A percentile compares a stretch with the other conserved stretches of the same genome.
Evolutionary conservation across 2,329 filamentous ascomycete species (phyloP).

Genomic region (Sarocladium kiliense): DNA sequence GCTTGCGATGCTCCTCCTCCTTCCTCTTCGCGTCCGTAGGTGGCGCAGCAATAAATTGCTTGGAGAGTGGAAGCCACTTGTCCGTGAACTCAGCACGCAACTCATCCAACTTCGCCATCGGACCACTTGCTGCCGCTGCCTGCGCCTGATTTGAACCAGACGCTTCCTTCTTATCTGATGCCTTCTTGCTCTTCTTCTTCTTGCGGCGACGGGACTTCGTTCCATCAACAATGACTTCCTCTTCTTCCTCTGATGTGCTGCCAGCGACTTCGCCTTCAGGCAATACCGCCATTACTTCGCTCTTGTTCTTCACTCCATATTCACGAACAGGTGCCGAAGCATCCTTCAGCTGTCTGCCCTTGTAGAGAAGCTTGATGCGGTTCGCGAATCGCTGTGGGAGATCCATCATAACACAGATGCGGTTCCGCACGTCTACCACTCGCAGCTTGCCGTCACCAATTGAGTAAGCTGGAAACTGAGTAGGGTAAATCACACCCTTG

Average conservation of each 20-base stretch:
- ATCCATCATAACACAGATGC: slow-evolving; percentile 62
- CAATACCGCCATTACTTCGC: slow-evolving; percentile 50
- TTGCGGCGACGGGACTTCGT: slow-evolving; percentile 9
- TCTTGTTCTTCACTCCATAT: slow-evolving; percentile 57
- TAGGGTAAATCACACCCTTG: slow-evolving; percentile 59
- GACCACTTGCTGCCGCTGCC: not conserved
- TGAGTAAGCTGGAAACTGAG: slow-evolving; percentile 69
- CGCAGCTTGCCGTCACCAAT: slow-evolving; percentile 69
- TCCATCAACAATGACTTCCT: slow-evolving; percentile 38
- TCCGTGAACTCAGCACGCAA: slow-evolving; percentile 59
- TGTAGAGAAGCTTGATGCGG: slow-evolving; percentile 66
- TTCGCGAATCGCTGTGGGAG: slow-evolving; percentile 46
- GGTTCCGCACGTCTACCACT: slow-evolving; percentile 60
- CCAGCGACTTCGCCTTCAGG: slow-evolving; percentile 30
- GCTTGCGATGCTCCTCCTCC: slow-evolving; percentile 67
- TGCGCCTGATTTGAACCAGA: slow-evolving; percentile 20
- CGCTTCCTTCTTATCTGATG: slow-evolving; percentile 39
- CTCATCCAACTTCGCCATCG: slow-evolving; percentile 56
- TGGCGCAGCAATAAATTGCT: slow-evolving; percentile 55
- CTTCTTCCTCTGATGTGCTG: slow-evolving; percentile 35
- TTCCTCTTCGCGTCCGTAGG: slow-evolving; percentile 63
- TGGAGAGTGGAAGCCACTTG: slow-evolving; percentile 60
- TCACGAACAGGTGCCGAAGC: slow-evolving; percentile 51
- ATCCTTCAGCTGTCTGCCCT: slow-evolving; percentile 66
- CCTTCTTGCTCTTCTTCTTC: slow-evolving; percentile 28